A percentile compares a stretch with the other conserved stretches of the same genome.
phyloP scores from a whole-genome alignment of 2,329 filamentous ascomycete species.

The Eurotiales sp. region DNA sequence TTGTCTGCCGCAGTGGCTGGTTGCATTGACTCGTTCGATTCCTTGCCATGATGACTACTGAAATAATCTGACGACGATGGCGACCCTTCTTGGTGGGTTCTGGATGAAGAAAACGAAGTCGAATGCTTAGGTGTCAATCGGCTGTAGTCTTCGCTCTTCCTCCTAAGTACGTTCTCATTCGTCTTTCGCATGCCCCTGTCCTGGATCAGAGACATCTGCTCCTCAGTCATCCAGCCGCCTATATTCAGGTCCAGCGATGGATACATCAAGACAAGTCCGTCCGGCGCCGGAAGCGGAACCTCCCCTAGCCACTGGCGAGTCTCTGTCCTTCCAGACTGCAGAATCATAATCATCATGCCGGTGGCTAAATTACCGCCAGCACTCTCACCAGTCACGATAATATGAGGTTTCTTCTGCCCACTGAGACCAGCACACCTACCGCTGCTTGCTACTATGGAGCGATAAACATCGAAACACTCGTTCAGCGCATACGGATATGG shows the following conservation, averaged over 20 bases:
- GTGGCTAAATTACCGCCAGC: slow-evolving; percentile 79
- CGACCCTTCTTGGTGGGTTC: slow-evolving; percentile 56
- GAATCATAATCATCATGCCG: slow-evolving; percentile 80
- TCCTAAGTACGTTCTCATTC: slow-evolving; percentile 71
- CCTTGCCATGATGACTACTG: slow-evolving; percentile 18
- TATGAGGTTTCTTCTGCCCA: slow-evolving; percentile 60
- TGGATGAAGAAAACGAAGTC: slow-evolving; percentile 54
- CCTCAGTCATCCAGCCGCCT: slow-evolving; percentile 97
- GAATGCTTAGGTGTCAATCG: slow-evolving; percentile 73
- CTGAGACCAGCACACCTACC: slow-evolving; percentile 73
- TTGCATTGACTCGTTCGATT: slow-evolving; percentile 33
- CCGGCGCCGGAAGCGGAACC: slow-evolving; percentile 65
- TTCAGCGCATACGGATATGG: slow-evolving; percentile 83
- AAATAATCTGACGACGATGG: slow-evolving; percentile 25
- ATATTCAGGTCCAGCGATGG: slow-evolving; percentile 95
- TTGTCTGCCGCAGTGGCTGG: slow-evolving; percentile 29
- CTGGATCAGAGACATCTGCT: slow-evolving; percentile 91
- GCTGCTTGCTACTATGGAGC: slow-evolving; percentile 66
- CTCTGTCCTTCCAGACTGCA: slow-evolving; percentile 65
- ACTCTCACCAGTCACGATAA: slow-evolving; percentile 75
- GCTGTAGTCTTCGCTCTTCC: slow-evolving; percentile 87
- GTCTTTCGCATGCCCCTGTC: slow-evolving; percentile 74
- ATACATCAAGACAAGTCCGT: slow-evolving; percentile 81
- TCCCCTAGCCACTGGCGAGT: slow-evolving; percentile 55
- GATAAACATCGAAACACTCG: slow-evolving; percentile 83